Conservation (phyloP, 176 grass and related monocot species). For the Oryza australiensis region DNA sequence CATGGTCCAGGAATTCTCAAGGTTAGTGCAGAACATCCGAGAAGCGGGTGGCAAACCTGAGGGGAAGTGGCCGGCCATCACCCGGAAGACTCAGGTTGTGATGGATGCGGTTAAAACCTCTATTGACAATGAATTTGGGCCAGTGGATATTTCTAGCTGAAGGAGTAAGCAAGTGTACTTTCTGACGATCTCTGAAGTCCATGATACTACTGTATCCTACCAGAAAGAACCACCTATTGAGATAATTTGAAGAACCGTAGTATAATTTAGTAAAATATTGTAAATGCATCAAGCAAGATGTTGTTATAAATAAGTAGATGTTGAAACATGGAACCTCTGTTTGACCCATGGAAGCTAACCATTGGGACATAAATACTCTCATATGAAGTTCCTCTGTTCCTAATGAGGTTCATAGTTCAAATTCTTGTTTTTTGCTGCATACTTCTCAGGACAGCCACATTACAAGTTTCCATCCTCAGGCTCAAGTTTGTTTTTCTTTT, state of each 20-base stretch:
- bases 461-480: too few species aligned
- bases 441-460: not conserved
- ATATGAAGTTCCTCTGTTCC: not conserved
- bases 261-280: not conserved
- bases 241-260: not conserved
- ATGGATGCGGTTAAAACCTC: slow-evolving; percentile 74
- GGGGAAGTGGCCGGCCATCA: slow-evolving; percentile 65
- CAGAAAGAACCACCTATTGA: not conserved
- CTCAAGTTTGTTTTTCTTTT: not conserved
- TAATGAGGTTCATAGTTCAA: not conserved
- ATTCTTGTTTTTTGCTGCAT: not conserved
- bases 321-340: not conserved
- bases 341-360: not conserved
- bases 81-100: slow-evolving; percentile 70
- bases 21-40: slow-evolving; percentile 53
- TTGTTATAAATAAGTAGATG: not conserved
- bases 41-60: slow-evolving; percentile 63
- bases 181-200: not conserved
- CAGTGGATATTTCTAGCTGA: slow-evolving; percentile 49
- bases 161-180: not conserved
- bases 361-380: too few species aligned
- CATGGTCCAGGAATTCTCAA: slow-evolving; percentile 71
- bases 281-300: not conserved
- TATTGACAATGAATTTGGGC: slow-evolving; percentile 45
- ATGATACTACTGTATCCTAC: not conserved